These are phyloP conservation scores for Moniliella sp. DNA, from an alignment of 1,284 basidiomycete species.

Conservation along the genomic window DNA sequence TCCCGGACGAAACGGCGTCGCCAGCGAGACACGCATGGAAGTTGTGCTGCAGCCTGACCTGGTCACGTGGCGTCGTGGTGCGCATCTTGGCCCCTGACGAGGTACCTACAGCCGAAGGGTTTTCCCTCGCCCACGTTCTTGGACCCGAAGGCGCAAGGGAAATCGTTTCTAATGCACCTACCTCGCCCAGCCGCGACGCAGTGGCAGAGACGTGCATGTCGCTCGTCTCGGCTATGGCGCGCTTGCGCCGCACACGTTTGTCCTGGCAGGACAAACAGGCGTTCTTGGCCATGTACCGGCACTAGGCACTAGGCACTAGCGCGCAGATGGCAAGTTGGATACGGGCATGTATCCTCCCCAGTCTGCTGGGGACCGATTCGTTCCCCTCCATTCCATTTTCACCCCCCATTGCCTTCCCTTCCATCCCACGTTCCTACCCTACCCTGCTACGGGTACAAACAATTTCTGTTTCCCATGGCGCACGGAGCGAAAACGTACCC, in stretches of 20 bases:
- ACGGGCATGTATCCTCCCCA: too few relatives aligned
- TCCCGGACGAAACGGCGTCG: neutral
- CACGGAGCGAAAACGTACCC: too few relatives aligned
- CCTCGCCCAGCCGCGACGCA: neutral
- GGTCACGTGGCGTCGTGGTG: neutral
- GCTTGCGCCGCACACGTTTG: slow-evolving; percentile 1
- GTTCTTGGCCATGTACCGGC: slow-evolving; percentile 1
- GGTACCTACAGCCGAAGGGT: slow-evolving; percentile 1
- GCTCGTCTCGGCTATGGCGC: neutral
- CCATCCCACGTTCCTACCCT: too few relatives aligned
- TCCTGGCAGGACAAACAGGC: slow-evolving; percentile 1
- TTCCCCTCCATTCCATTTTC: too few relatives aligned
- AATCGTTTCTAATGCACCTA: neutral
- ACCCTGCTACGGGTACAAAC: too few relatives aligned
- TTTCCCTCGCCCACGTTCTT: neutral
- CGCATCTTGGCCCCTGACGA: slow-evolving; percentile 1
- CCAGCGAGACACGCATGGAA: neutral
- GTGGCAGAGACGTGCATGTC: neutral
- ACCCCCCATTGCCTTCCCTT: too few relatives aligned
- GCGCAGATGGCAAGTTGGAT: too few relatives aligned
- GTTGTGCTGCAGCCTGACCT: neutral
- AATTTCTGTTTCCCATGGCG: too few relatives aligned
- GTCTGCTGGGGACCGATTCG: too few relatives aligned
- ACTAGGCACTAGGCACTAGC: too few relatives aligned
- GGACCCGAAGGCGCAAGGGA: neutral